phyloP scores from a whole-genome alignment of 331 rosid species.

The Pyracantha coccinea region DNA sequence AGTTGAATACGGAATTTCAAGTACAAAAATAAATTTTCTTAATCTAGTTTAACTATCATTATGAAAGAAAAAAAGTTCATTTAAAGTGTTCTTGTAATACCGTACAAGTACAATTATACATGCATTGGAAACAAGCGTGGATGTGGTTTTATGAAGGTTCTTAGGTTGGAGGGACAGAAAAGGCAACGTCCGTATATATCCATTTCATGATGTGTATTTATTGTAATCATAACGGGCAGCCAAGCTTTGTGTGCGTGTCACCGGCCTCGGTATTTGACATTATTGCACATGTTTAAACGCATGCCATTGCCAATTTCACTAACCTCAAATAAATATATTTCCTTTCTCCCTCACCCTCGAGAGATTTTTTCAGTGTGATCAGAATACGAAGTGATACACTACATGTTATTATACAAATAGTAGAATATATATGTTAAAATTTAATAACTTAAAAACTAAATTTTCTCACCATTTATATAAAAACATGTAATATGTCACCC shows the following conservation, averaged over 20 bases:
- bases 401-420: too few species aligned
- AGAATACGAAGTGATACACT: too few species aligned
- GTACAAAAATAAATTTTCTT: too few species aligned
- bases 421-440: too few species aligned
- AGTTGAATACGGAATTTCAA: too few species aligned
- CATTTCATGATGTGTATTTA: conserved; percentile 19
- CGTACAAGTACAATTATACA: neutral
- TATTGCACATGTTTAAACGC: conserved; percentile 29
- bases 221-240: neutral
- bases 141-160: neutral
- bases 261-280: conserved; percentile 14
- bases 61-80: neutral
- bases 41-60: too few species aligned
- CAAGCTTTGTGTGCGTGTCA: neutral
- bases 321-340: too few species aligned
- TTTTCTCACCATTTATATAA: too few species aligned
- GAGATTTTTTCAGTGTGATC: too few species aligned
- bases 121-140: neutral
- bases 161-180: conserved; percentile 54
- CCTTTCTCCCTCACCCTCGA: too few species aligned
- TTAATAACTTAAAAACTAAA: too few species aligned
- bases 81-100: neutral
- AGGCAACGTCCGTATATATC: neutral
- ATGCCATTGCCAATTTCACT: conserved; percentile 17
- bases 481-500: too few species aligned